Base-by-base conservation (phyloP, 2,329 filamentous ascomycete genomes). In the Scedosporium boydii region DNA sequence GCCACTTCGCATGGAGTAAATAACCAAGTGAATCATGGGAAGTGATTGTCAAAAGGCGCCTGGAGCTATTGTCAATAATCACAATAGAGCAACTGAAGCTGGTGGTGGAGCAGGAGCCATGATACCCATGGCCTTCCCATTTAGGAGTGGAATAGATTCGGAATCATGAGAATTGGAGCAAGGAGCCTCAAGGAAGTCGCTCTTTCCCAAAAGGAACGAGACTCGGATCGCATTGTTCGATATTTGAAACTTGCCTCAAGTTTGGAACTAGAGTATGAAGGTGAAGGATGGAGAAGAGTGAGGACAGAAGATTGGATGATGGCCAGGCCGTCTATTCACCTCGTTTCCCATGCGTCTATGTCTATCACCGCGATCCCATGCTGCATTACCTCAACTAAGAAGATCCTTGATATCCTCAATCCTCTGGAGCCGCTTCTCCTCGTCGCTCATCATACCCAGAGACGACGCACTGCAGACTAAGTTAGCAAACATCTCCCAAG, bases 361-460 rank as follows among this genome's bases (percentile, higher is more conserved):
- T 55, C 21, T 55, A 55, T 23, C 27, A 55, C 23, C 51, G 2
- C 23, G 51, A 6, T 6, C 12, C 6, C 34, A 55, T 23, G 18
- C 51, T 23, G 18, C 6, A n/a, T 21, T 3, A 23, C 3, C 23
- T 41, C 16, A 61, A 34, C 88, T 91, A 58, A 99, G 82, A 67
- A 99, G 78, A 74, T 97, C 90, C 75, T 89, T 93, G 67, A 98
- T 92, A 75, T 99, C 95, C 73, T 97, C 93, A 66, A 98, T 93
- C 46, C 91, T 82, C 73, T 95, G 89, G 65, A 91, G 79, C 71
- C 87, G 91, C 82, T 95, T 96, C 74, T 97, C 93, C 66, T 97
- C 93, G 65, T 97, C 92, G 62, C 82, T 89, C 85, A 96, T 96
- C 86, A 99, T 93, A 1, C 95, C 95, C 41, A 99, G 77, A 0